Evolutionary conservation across 352 stramenopile species (phyloP).

Genomic region (Pythium scleroteichum): DNA sequence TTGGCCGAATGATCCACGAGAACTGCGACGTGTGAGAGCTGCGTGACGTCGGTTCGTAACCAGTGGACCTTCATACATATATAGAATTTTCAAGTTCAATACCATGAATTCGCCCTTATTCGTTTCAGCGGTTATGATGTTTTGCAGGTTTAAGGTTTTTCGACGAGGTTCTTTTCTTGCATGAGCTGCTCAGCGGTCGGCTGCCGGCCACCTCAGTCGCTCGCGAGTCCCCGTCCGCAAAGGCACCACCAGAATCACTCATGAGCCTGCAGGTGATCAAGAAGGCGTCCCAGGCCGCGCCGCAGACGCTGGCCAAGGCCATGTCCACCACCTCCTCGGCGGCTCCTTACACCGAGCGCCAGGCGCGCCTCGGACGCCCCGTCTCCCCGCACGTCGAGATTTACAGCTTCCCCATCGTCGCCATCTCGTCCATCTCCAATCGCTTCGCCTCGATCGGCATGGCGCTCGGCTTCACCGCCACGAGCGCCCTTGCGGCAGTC

Average conservation of each 20-base stretch:
- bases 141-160: constrained; percentile 10
- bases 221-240: neutral
- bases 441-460: constrained; percentile 85
- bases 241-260: constrained; percentile 22
- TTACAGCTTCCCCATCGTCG: constrained; percentile 89
- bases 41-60: constrained; percentile 3
- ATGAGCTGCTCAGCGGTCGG: neutral
- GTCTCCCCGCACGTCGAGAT: constrained; percentile 92
- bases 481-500: constrained; percentile 55
- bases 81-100: constrained; percentile 13
- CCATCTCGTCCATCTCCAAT: constrained; percentile 91
- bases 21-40: constrained; percentile 7
- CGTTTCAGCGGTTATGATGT: neutral
- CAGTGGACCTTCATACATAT: neutral
- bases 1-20: neutral
- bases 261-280: constrained; percentile 32
- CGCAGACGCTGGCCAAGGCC: constrained; percentile 37
- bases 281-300: constrained; percentile 24
- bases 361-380: constrained; percentile 76
- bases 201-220: constrained; percentile 3
- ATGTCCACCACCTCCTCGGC: constrained; percentile 28
- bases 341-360: constrained; percentile 62
- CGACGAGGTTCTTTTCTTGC: neutral
- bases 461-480: constrained; percentile 58
- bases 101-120: neutral